Base-by-base conservation (phyloP, 306 rosid genomes). In the Prinsepia uniflora region DNA sequence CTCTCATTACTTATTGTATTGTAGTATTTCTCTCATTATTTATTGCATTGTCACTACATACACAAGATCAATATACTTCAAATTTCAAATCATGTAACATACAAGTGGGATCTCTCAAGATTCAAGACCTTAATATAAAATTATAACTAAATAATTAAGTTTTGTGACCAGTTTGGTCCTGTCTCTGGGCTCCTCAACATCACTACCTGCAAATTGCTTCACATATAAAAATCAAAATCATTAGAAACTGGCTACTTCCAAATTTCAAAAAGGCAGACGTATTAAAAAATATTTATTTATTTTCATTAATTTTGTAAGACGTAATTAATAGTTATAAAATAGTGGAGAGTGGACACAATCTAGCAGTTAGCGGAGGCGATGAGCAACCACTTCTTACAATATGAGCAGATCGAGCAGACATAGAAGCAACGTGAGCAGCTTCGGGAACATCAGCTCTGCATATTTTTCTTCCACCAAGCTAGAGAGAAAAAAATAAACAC, bases 391-490 rank as follows among this genome's bases (percentile, higher is more conserved):
- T 52, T 8, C 20, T 8, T 78, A 75, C 8, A 59, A 46, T n/a
- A 46, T 19, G 18, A 70, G n/a, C 74, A 68, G 78, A 79, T 57
- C 54, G 60, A 82, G 80, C 46, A 71, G 76, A 76, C 79, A 75
- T 20, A 47, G 71, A 65, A 81, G 79, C 86, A 72, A 65, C 79
- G 89, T 80, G 77, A 72, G 75, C 72, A 69, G 76, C 82, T 82
- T 80, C 20, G 89, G 93, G 75, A 83, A 87, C 91, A 84, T 72
- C 76, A 75, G n/a, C n/a, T n/a, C n/a, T n/a, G 17, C 78, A 72
- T 70, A 48, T 52, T 76, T 72, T 76, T 80, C 75, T 70, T 75
- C 75, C 76, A 69, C 89, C 85, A 78, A 88, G 84, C 86, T 46
- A 71, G 67, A 70, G 52, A 75, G 44, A 74, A 61, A 41, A 30